Evolutionary conservation across 2,329 filamentous ascomycete genomes (phyloP), one percentile per base, ranked within the genome.

Genomic region (Sordariomycetes sp.): DNA sequence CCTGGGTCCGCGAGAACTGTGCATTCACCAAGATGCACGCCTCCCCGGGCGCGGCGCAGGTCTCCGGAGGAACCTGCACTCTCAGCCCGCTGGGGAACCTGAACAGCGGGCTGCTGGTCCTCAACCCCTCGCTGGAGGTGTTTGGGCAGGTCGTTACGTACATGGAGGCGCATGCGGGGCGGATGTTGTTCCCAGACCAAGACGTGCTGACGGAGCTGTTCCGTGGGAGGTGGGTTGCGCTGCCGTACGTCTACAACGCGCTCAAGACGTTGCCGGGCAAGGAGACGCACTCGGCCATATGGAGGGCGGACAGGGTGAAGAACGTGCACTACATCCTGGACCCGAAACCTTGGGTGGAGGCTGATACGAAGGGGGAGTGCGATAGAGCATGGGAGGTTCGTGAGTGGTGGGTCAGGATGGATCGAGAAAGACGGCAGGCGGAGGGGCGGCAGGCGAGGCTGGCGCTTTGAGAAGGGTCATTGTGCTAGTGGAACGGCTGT

Each of bases 1-100:
- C 89, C 69, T 96, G 89, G 81, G 65, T 78, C 20, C 76, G 77
- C 3, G 66, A 69, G 54, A 78, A 82, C 71, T 86, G 82, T 70
- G 81, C 79, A 60, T 85, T 81, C 68, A 82, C 81, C 2, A 68
- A 69, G 22, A 80, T 82, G 65, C 79, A 83, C 65, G 60, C 57
- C 52, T 69, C 71, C 16, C 76, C 80, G 0, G 74, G 72, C 1
- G 35, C 61, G 8, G 80, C 80, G 1, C 79, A 82, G 68, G 71
- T 66, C 5, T 64, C 65, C 3, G 78, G 71, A 40, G 69, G 74
- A 3, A 71, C 76, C 61, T 76, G 78, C n/a, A 60, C 66, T 20
- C 71, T 70, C 32, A 72, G 76, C 0, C 76, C 77, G 14, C 68
- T 83, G 18, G 77, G 76, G 60, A 77, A 77, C 63, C 74, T 80